These are phyloP conservation scores for Bassia scoparia DNA, from an alignment of 148 eudicot genomes.

Conservation along the genomic window DNA sequence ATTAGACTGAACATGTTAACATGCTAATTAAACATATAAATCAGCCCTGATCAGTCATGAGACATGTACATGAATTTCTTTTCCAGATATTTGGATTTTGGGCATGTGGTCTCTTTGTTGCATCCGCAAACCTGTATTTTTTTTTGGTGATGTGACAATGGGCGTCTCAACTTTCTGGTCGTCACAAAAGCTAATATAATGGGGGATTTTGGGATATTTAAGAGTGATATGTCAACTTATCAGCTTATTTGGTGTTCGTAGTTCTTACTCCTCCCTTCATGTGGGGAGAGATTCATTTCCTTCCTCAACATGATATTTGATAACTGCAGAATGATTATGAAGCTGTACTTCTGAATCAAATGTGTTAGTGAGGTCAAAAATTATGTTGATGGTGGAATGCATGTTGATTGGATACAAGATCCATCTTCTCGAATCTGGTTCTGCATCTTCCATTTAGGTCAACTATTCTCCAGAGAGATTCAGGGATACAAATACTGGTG, in stretches of 20 bases:
- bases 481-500: conserved; percentile 47
- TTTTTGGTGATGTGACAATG: too few relatives aligned
- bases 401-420: conserved; percentile 75
- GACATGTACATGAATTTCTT: neutral
- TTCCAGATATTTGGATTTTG: too few relatives aligned
- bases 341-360: conserved; percentile 74
- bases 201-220: neutral
- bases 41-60: neutral
- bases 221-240: neutral
- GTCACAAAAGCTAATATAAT: neutral
- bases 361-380: conserved; percentile 84
- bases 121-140: too few relatives aligned
- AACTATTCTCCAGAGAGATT: conserved; percentile 48
- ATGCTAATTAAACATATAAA: too few relatives aligned
- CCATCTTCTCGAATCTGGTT: conserved; percentile 58
- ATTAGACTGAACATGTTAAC: too few relatives aligned
- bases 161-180: too few relatives aligned
- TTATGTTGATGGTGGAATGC: conserved; percentile 91
- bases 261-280: neutral
- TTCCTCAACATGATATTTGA: conserved; percentile 8
- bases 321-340: conserved; percentile 62
- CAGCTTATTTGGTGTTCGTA: neutral
- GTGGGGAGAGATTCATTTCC: neutral
- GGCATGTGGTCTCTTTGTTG: too few relatives aligned
- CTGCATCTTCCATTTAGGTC: conserved; percentile 70